Conservation (phyloP, 371 early-diverging fungal genomes). For the Paraphysoderma sedebokerense region DNA sequence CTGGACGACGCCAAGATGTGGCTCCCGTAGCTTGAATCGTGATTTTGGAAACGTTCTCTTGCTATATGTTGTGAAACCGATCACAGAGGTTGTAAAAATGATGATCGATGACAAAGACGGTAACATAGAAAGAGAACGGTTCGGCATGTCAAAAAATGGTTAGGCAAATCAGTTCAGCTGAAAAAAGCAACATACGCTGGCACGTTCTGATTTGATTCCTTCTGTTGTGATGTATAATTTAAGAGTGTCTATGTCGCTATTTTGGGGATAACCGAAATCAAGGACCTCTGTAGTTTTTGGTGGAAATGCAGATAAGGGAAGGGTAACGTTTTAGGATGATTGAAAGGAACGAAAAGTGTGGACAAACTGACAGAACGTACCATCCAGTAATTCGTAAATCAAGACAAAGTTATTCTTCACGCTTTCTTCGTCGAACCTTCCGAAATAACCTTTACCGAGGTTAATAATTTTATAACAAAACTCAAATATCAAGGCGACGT, state of each 20-base stretch:
- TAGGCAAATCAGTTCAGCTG: not conserved
- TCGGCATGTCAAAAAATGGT: too few relatives aligned
- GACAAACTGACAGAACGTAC: constrained; percentile 19
- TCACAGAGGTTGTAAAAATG: not conserved
- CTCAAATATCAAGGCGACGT: constrained; percentile 68
- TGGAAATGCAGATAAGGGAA: too few relatives aligned
- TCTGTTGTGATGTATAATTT: constrained; percentile 81
- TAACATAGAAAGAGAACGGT: too few relatives aligned
- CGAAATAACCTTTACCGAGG: constrained; percentile 67
- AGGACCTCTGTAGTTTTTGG: constrained; percentile 50
- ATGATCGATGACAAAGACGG: too few relatives aligned
- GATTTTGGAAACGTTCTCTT: constrained; percentile 54
- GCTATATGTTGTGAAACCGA: constrained; percentile 4
- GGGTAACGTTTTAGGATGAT: too few relatives aligned
- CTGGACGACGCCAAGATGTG: constrained; percentile 69
- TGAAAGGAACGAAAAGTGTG: not conserved
- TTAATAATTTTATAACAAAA: constrained; percentile 59
- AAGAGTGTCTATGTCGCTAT: constrained; percentile 68
- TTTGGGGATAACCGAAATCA: constrained; percentile 85
- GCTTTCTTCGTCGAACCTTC: constrained; percentile 70
- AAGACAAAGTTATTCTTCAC: constrained; percentile 81
- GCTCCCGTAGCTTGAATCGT: constrained; percentile 85
- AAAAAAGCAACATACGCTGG: constrained; percentile 17
- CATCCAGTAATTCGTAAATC: constrained; percentile 80
- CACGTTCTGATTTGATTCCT: constrained; percentile 59